A percentile compares a stretch with the other conserved stretches of the same genome.
These are phyloP conservation scores for Heritiera fomes DNA, from an alignment of 345 rosid species.

Conservation along the genomic window DNA sequence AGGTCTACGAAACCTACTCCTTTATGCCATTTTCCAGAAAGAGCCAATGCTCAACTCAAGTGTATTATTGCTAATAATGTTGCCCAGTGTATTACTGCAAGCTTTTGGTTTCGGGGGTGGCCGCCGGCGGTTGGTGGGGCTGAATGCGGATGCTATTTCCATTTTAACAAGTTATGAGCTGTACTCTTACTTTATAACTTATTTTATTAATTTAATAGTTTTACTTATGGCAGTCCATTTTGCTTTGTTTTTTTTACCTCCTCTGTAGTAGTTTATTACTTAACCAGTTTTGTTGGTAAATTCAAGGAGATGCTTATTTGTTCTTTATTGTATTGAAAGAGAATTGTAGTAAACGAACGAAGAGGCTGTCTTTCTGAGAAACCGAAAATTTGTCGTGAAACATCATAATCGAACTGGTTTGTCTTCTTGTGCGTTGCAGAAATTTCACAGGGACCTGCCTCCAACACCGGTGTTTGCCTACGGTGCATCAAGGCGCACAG, in stretches of 20 bases:
- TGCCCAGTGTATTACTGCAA: too few species aligned
- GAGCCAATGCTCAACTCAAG: too few species aligned
- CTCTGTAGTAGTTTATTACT: too few species aligned
- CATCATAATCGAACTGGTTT: background rate
- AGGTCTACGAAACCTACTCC: too few species aligned
- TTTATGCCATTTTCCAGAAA: too few species aligned
- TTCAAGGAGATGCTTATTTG: background rate
- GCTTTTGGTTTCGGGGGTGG: background rate
- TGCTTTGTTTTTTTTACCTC: too few species aligned
- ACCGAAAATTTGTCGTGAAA: background rate
- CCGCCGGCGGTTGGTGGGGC: background rate
- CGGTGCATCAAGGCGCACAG: conserved; percentile 53
- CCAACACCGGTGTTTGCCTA: conserved; percentile 80
- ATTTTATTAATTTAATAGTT: background rate
- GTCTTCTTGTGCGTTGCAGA: conserved; percentile 38
- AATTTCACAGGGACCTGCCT: conserved; percentile 88
- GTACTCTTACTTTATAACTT: background rate
- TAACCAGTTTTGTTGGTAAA: background rate
- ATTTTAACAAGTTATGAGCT: background rate
- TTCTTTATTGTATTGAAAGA: too few species aligned
- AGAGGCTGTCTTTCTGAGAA: background rate
- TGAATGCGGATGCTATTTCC: background rate
- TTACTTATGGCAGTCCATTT: too few species aligned
- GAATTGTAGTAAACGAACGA: background rate
- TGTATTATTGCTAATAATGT: too few species aligned